These are phyloP conservation scores for Alternaria angustiovoidea DNA, from an alignment of 2,329 filamentous ascomycete genomes.

Conservation along the genomic window DNA sequence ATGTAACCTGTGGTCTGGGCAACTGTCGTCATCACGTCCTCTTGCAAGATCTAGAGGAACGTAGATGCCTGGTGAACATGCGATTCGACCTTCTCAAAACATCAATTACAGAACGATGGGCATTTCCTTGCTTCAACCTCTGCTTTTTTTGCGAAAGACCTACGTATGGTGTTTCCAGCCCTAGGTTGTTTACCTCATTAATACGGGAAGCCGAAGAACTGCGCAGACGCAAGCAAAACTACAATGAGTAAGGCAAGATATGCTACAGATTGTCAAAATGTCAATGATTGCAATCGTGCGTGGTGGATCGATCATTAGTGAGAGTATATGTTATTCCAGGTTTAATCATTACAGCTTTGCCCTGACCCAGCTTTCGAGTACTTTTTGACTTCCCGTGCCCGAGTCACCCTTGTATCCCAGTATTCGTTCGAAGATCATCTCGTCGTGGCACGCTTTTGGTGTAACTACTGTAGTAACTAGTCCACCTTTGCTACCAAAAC, in stretches of 20 bases:
- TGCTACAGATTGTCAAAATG: not conserved
- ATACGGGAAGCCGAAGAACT: too few species aligned
- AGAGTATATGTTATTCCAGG: not conserved
- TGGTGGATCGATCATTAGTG: not conserved
- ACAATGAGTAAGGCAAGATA: not conserved
- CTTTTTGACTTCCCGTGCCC: constrained; percentile 45
- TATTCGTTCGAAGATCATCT: constrained; percentile 53
- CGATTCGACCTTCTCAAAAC: not conserved
- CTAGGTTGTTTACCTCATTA: not conserved
- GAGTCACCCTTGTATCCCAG: constrained; percentile 50
- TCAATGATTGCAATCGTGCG: too few species aligned
- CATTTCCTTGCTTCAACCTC: not conserved
- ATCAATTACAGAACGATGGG: not conserved
- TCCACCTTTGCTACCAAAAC: constrained; percentile 43
- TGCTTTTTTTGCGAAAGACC: not conserved
- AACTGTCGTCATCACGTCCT: not conserved
- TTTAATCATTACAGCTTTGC: constrained; percentile 40
- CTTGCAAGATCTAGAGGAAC: not conserved
- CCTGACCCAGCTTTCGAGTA: constrained; percentile 51
- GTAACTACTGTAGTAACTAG: constrained; percentile 48
- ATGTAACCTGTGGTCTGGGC: not conserved
- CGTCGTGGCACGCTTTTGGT: constrained; percentile 51
- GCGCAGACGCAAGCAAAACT: not conserved
- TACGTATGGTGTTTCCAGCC: not conserved
- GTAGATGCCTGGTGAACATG: not conserved